Base-by-base conservation (phyloP, 164 flowering plant species). In the Chimonanthus salicifolius region DNA sequence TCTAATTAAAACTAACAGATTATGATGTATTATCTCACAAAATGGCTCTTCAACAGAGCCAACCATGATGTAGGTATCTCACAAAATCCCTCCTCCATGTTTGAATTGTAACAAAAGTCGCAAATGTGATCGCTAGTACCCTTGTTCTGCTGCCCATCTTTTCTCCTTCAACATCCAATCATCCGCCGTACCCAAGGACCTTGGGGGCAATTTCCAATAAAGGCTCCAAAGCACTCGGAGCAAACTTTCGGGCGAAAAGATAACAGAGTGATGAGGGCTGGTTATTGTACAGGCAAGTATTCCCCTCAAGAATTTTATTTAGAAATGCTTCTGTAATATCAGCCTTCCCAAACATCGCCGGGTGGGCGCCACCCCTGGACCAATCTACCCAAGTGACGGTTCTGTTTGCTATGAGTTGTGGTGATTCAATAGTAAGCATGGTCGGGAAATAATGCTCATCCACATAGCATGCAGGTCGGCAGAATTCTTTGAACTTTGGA, bases 381-480 rank as follows among this genome's bases (percentile, higher is more conserved):
- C 98, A 94, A 83, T 94, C 98, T 7, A 88, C 92, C 89, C 90
- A 92, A 51, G 97, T 92, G 49, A 91, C 71, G 50, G 82, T 88
- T 64, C 98, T 62, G 72, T 91, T 94, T 11, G 97, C 98, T 76
- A 94, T 51, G 4, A 83, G 88, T 46, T 78, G 78, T 5, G 93
- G 83, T 21, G 87, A 78, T 76, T 79, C 71, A 51, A 89, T 89
- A 73, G 82, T 84, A 46, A 94, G 79, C 90, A 94, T 86, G 73
- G 98, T 92, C 0, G 92, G 98, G 81, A 92, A 94, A 74, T 94
- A 94, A 79, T 94, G 98, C 72, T 94, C 98, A 68, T 94, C 98
- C 45, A 90, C 95, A 75, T 94, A 92, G 80, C 98, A 94, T 2
- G 81, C 78, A 8, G 97, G 97, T 70, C 18, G 78, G 78, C 98